These are phyloP conservation scores for Acacia pycnantha DNA, from an alignment of 331 rosid species.

Conservation along the genomic window DNA sequence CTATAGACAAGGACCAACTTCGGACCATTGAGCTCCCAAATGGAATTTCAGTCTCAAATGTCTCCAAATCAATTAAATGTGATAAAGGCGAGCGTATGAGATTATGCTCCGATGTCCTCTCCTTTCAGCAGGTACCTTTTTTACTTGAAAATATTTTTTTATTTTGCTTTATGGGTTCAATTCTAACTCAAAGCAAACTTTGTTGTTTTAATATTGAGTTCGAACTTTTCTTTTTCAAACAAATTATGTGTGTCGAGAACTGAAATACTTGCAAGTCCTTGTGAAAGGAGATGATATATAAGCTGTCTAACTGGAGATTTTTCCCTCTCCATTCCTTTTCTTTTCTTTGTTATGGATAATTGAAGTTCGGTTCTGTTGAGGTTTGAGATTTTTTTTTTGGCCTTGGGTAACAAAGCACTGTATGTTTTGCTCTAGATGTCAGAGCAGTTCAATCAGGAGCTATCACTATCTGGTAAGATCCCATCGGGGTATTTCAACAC, in stretches of 20 bases:
- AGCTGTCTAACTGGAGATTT: not conserved
- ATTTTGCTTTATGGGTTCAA: not conserved
- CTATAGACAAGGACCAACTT: constrained; percentile 37
- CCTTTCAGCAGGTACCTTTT: constrained; percentile 71
- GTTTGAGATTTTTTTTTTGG: not conserved
- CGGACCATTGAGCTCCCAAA: constrained; percentile 57
- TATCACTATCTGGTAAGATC: constrained; percentile 73
- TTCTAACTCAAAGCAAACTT: not conserved
- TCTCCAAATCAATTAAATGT: constrained; percentile 76
- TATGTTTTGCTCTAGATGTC: constrained; percentile 61
- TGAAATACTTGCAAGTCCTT: not conserved
- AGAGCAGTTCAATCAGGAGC: constrained; percentile 80
- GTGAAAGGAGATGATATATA: not conserved
- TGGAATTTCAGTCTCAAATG: constrained; percentile 58
- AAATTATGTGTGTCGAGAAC: not conserved
- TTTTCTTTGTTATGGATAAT: not conserved
- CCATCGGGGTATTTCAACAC: constrained; percentile 83
- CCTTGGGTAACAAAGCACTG: constrained; percentile 1
- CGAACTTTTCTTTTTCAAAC: not conserved
- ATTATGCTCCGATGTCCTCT: constrained; percentile 66
- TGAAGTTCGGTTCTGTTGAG: not conserved
- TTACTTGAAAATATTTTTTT: not conserved
- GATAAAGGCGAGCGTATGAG: constrained; percentile 85
- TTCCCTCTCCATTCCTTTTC: not conserved
- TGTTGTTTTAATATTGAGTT: not conserved